These are phyloP conservation scores for Aspergillus terreus DNA, from an alignment of 2,329 filamentous ascomycete genomes.

Conservation along the genomic window DNA sequence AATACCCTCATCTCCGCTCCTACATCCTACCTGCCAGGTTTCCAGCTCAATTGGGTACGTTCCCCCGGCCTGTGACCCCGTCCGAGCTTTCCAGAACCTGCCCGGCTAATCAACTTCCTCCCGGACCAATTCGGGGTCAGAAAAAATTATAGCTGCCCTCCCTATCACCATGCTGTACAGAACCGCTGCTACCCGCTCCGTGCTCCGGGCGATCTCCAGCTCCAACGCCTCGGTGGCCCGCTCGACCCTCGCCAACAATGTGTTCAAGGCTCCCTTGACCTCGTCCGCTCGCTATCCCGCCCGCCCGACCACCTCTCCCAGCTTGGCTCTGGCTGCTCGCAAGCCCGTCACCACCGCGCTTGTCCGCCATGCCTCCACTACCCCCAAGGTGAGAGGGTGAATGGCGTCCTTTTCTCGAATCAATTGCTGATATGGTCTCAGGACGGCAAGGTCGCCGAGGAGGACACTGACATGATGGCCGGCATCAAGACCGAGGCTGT, in stretches of 20 bases:
- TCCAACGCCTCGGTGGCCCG: slow-evolving; percentile 42
- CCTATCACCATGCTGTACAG: slow-evolving; percentile 44
- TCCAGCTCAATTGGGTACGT: slow-evolving; percentile 32
- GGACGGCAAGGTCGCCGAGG: slow-evolving; percentile 38
- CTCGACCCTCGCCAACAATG: slow-evolving; percentile 37
- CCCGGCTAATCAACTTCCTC: slow-evolving; percentile 21
- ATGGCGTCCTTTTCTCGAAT: slow-evolving; percentile 27
- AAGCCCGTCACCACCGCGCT: slow-evolving; percentile 47
- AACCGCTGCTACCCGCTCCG: slow-evolving; percentile 42
- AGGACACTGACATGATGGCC: slow-evolving; percentile 49
- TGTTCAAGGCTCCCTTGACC: slow-evolving; percentile 44
- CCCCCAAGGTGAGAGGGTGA: slow-evolving; percentile 45
- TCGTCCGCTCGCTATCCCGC: slow-evolving; percentile 37
- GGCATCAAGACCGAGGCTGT: slow-evolving; percentile 58
- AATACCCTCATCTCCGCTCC: slow-evolving; percentile 29
- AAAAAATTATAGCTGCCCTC: slow-evolving; percentile 25
- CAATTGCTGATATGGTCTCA: slow-evolving; percentile 47
- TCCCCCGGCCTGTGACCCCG: slow-evolving; percentile 16
- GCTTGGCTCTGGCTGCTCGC: slow-evolving; percentile 41
- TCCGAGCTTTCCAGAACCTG: slow-evolving; percentile 29
- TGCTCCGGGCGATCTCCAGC: slow-evolving; percentile 41
- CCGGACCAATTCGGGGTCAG: slow-evolving; percentile 17
- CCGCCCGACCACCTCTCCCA: slow-evolving; percentile 33
- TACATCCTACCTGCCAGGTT: slow-evolving; percentile 14
- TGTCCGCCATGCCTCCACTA: slow-evolving; percentile 45